phyloP scores from a whole-genome alignment of 2,329 filamentous ascomycete species.

The Pseudocercospora musae region DNA sequence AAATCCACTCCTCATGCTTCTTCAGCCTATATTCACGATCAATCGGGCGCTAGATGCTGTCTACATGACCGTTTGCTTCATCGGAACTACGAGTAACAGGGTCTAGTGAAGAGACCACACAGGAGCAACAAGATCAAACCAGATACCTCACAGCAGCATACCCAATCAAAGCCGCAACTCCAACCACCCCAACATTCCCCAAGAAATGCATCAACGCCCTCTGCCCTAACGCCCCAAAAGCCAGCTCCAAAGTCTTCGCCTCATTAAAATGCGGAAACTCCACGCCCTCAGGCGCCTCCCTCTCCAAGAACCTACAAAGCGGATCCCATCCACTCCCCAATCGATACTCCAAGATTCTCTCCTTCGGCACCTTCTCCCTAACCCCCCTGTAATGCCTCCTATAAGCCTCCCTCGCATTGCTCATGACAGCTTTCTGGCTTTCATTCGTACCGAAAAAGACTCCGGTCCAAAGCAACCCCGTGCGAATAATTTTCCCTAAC shows the following conservation, averaged over 20 bases:
- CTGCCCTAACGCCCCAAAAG: not conserved
- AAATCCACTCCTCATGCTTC: no score
- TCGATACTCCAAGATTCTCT: slow-evolving; percentile 11
- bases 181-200: not conserved
- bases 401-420: not conserved
- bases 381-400: not conserved
- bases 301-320: slow-evolving; percentile 17
- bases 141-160: not conserved
- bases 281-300: slow-evolving; percentile 1
- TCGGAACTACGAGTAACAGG: not conserved
- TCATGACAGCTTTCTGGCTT: not conserved
- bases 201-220: not conserved
- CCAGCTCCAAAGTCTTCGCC: not conserved
- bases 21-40: no score
- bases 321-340: slow-evolving; percentile 14
- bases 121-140: not conserved
- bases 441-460: not conserved
- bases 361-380: slow-evolving; percentile 17
- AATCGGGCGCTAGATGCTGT: not conserved
- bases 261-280: slow-evolving; percentile 1
- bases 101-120: not conserved
- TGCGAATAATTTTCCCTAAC: not conserved
- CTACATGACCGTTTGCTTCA: not conserved
- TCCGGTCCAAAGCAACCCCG: not conserved
- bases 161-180: not conserved